These are phyloP conservation scores for Talaromyces thailandensis DNA, from an alignment of 495 filamentous ascomycete species.

Conservation along the genomic window DNA sequence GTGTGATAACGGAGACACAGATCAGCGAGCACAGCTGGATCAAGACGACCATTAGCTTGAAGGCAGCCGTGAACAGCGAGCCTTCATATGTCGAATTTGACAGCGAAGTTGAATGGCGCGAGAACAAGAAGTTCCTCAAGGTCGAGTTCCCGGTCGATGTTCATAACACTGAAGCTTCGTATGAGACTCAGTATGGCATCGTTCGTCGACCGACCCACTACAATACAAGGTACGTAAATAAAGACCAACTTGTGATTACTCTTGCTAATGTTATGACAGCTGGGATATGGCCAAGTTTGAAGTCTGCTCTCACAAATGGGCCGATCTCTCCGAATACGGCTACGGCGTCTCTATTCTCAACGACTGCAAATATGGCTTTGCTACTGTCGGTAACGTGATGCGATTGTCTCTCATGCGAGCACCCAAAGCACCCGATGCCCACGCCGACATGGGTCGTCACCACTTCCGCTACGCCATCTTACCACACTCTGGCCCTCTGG, in stretches of 20 bases:
- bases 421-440: conserved; percentile 91
- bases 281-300: conserved; percentile 99
- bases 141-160: conserved; percentile 96
- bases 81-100: conserved; percentile 69
- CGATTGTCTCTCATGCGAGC: conserved; percentile 79
- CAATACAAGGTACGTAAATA: conserved; percentile 58
- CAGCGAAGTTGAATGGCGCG: conserved; percentile 83
- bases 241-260: background rate
- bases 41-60: conserved; percentile 75
- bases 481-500: conserved; percentile 67
- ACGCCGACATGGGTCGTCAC: conserved; percentile 94
- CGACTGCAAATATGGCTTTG: conserved; percentile 95
- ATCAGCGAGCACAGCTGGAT: conserved; percentile 85
- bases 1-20: conserved; percentile 68
- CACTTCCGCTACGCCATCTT: conserved; percentile 85
- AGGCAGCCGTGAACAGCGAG: conserved; percentile 52
- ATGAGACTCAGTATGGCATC: conserved; percentile 91
- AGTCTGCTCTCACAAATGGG: conserved; percentile 95
- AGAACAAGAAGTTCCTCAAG: conserved; percentile 96
- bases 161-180: conserved; percentile 85
- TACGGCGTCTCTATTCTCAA: conserved; percentile 94
- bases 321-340: conserved; percentile 85
- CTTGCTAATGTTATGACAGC: conserved; percentile 22
- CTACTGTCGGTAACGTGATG: conserved; percentile 86
- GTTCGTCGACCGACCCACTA: conserved; percentile 86